Base-by-base conservation (phyloP, 2,329 filamentous ascomycete species). In the Aureobasidium sp. region DNA sequence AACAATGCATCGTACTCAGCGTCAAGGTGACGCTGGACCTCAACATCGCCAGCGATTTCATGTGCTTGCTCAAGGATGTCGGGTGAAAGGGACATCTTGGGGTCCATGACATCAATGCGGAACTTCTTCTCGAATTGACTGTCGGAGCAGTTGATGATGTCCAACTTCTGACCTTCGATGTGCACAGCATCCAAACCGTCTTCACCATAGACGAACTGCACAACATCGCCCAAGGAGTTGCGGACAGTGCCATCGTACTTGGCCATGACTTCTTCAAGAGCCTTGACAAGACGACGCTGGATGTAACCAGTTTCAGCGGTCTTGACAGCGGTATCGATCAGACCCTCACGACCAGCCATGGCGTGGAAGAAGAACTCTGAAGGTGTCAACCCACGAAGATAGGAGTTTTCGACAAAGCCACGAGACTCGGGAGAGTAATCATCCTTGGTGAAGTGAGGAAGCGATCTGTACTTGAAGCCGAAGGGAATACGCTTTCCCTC, bases 341-440 rank as follows among this genome's bases (percentile, higher is more conserved):
- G 82, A 95, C 94, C 94, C 77, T 99, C 94, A 79, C 94, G 86
- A 90, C 94, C 94, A 81, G 94, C 94, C 94, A 99, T 99, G 71
- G 94, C 94, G 83, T 99, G 94, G 82, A 99, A 99, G 79, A 96
- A 99, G 78, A 99, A 99, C 68, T 99, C 94, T 0, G 89, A 87
- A 0, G 94, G 94, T 0, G 95, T 99, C 62, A 99, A 78, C 60
- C 94, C 94, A 79, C 94, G 89, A 13, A 99, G 84, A 69, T 99
- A 99, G 0, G 94, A 99, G 77, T 99, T 99, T 75, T 99, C 94
- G 21, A 99, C 94, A 70, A 99, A 99, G 43, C 94, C 94, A 78
- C 94, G 87, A 47, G 94, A 93, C 73, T 96, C 92, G 11, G 94
- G 91, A 21, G 93, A 97, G 74, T 97, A 99, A 74, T 99, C 95